These are phyloP conservation scores for Cryptococcus sp. DNA, from an alignment of 1,284 basidiomycete species.

Conservation along the genomic window DNA sequence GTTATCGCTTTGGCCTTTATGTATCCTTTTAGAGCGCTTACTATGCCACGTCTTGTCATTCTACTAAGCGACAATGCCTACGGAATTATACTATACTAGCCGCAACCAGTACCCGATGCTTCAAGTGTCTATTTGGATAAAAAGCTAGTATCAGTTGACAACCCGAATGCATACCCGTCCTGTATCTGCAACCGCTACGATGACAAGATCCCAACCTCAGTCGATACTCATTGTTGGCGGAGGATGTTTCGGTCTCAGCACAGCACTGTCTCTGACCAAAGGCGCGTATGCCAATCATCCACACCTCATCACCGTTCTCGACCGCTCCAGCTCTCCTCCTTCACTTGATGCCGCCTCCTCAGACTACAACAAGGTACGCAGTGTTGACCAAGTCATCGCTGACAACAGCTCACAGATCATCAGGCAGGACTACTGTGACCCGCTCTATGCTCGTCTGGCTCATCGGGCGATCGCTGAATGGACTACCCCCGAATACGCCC, in stretches of 20 bases:
- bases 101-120: too few relatives aligned
- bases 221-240: conserved; percentile 20
- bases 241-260: conserved; percentile 22
- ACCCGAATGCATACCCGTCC: too few relatives aligned
- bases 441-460: conserved; percentile 19
- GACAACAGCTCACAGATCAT: conserved; percentile 24
- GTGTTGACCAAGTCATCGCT: neutral
- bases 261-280: conserved; percentile 18
- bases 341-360: conserved; percentile 22
- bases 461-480: conserved; percentile 34
- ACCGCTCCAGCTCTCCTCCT: conserved; percentile 16
- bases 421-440: conserved; percentile 34
- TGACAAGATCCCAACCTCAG: neutral
- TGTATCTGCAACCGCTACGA: neutral
- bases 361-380: conserved; percentile 35
- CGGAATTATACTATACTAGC: too few relatives aligned
- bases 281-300: conserved; percentile 14
- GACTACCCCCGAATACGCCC: conserved; percentile 60
- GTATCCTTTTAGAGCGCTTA: too few relatives aligned
- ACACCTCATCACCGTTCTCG: conserved; percentile 20
- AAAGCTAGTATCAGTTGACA: too few relatives aligned
- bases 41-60: too few relatives aligned
- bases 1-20: too few relatives aligned
- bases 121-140: too few relatives aligned
- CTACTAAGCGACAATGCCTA: too few relatives aligned